Conservation (phyloP, 2,329 filamentous ascomycete species). For the Septoria petroselini region DNA sequence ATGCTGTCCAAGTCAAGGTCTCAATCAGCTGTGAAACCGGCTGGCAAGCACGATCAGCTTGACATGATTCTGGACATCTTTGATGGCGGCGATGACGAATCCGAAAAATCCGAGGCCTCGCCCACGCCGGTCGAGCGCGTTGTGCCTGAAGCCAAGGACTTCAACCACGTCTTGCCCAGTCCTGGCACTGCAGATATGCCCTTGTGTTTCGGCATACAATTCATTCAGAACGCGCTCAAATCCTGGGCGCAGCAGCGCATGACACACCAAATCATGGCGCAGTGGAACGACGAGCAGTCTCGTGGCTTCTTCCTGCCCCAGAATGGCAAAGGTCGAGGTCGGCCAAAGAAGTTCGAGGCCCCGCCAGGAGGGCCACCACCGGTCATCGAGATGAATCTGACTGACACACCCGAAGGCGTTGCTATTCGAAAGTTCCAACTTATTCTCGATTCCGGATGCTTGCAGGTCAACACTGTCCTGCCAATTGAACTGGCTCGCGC, state of each 20-base stretch:
- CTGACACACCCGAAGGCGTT: constrained; percentile 32
- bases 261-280: constrained; percentile 22
- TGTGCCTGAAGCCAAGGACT: constrained; percentile 16
- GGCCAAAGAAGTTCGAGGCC: constrained; percentile 30
- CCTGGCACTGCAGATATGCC: constrained; percentile 29
- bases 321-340: constrained; percentile 28
- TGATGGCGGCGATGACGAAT: constrained; percentile 26
- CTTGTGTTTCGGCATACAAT: constrained; percentile 35
- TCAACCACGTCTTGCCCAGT: constrained; percentile 18
- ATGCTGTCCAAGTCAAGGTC: background rate
- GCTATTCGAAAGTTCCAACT: constrained; percentile 34
- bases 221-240: constrained; percentile 37
- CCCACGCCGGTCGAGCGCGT: background rate
- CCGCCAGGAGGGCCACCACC: constrained; percentile 16
- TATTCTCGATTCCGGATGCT: constrained; percentile 34
- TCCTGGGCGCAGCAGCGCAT: constrained; percentile 36
- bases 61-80: constrained; percentile 33
- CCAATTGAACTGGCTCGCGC: constrained; percentile 29
- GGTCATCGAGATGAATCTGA: constrained; percentile 28
- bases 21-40: constrained; percentile 8
- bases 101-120: constrained; percentile 11
- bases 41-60: constrained; percentile 14
- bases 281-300: constrained; percentile 24
- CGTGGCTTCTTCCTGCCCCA: constrained; percentile 15
- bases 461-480: constrained; percentile 32